Evolutionary conservation across 2,329 filamentous ascomycete species (phyloP).

Genomic region (Lasiodiplodia sp.): DNA sequence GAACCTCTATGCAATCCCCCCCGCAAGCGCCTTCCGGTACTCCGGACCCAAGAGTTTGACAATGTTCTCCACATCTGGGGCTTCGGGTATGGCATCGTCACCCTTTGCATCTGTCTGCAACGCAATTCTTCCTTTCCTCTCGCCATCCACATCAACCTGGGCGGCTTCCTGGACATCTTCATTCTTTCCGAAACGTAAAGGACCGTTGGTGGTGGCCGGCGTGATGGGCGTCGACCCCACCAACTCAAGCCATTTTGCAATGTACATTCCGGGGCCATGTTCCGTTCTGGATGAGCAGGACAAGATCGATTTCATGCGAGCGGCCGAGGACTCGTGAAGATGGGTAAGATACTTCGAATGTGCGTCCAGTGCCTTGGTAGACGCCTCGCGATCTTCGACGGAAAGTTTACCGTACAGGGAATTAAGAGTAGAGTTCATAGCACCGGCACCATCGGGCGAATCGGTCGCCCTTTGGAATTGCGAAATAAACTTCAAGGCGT

Average conservation of each 20-base stretch:
- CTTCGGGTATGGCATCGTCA: conserved; percentile 40
- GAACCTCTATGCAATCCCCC: conserved; percentile 15
- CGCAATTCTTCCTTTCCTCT: conserved; percentile 39
- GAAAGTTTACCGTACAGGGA: conserved; percentile 58
- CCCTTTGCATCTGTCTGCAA: conserved; percentile 32
- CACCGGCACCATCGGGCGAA: conserved; percentile 47
- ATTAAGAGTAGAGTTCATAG: conserved; percentile 51
- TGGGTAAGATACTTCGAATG: conserved; percentile 67
- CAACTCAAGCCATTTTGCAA: conserved; percentile 74
- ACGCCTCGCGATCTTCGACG: conserved; percentile 50
- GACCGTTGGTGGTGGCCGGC: conserved; percentile 61
- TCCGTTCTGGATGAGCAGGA: conserved; percentile 36
- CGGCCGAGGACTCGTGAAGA: conserved; percentile 61
- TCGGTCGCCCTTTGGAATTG: conserved; percentile 58
- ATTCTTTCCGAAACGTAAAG: conserved; percentile 54
- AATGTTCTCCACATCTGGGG: conserved; percentile 41
- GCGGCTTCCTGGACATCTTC: conserved; percentile 46
- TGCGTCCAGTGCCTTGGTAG: conserved; percentile 63
- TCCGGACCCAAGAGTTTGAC: conserved; percentile 40
- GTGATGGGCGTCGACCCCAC: conserved; percentile 75
- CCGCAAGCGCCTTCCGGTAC: conserved; percentile 44
- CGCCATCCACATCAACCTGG: conserved; percentile 44
- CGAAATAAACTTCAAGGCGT: conserved; percentile 64
- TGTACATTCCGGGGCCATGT: conserved; percentile 69
- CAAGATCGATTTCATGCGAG: conserved; percentile 66